Evolutionary conservation across 495 filamentous ascomycete species (phyloP).

Genomic region (Parachaetomium inaequale): DNA sequence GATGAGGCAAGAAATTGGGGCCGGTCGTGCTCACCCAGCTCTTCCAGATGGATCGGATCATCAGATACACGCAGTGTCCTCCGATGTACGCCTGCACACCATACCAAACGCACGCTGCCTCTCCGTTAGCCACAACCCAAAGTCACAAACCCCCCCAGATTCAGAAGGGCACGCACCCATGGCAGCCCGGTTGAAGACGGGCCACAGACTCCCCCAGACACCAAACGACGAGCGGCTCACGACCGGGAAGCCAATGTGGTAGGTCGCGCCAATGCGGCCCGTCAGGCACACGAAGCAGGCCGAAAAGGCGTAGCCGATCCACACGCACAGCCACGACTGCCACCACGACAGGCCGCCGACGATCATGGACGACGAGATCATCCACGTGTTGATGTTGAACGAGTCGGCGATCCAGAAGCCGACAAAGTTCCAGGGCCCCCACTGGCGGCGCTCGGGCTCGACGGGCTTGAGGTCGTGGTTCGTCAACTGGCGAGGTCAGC

Average conservation of each 20-base stretch:
- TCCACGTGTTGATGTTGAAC: constrained; percentile 98
- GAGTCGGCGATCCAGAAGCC: constrained; percentile 92
- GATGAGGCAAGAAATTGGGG: neutral
- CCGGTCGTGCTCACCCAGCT: constrained; percentile 39
- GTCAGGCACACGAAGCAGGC: constrained; percentile 71
- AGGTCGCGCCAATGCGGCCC: constrained; percentile 84
- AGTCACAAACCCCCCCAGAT: neutral
- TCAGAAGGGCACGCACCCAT: constrained; percentile 52
- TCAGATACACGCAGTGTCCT: constrained; percentile 73
- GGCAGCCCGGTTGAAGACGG: constrained; percentile 81
- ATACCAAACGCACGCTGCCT: constrained; percentile 69
- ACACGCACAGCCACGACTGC: constrained; percentile 91
- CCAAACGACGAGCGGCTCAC: constrained; percentile 72
- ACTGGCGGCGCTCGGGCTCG: constrained; percentile 77
- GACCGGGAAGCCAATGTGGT: constrained; percentile 86
- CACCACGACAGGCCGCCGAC: constrained; percentile 82
- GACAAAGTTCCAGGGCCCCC: constrained; percentile 85
- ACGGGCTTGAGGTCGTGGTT: constrained; percentile 92
- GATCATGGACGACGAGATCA: constrained; percentile 84
- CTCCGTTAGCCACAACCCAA: constrained; percentile 7
- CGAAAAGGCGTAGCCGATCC: constrained; percentile 78
- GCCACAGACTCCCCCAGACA: constrained; percentile 86
- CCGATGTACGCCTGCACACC: constrained; percentile 86
- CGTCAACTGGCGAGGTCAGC: constrained; percentile 54
- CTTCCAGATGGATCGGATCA: constrained; percentile 79